Evolutionary conservation across 2,329 filamentous ascomycete species (phyloP), one percentile per base, ranked within the genome.

Genomic region (Aspergillus pseudotamarii): DNA sequence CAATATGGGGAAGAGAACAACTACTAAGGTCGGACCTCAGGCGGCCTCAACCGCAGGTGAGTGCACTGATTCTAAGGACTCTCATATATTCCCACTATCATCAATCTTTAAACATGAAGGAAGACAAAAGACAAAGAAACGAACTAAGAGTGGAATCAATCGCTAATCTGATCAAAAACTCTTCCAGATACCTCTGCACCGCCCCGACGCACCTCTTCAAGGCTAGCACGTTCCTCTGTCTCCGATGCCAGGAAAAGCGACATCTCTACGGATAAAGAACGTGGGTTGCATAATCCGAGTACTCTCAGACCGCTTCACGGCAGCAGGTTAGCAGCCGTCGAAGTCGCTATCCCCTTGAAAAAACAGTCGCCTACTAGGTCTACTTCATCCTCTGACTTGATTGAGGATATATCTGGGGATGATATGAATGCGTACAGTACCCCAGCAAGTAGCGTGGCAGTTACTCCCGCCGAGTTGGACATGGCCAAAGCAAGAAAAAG

Each of bases 401-500:
- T 74, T 34, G 76, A 77, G 6, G 76, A 77, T 38, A 73, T 73
- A 11, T 75, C 76, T 34, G 73, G 80, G 59, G 80, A 81, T 59
- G 78, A 79, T 6, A 84, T 79, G 12, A 79, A 80, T 43, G 84
- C 82, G 21, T 85, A 84, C 69, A 87, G 86, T 63, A 91, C 89
- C 4, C 88, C 88, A 5, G 85, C 81, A 43, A 91, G 89, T 23
- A 89, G 86, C 73, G 80, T 83, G 59, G 78, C 81, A 54, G 81
- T 79, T 21, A 89, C 87, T 11, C 87, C 86, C 4, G 81, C 79
- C 26, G 78, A 80, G 28, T 81, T 81, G 16, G 73, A 77, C 57
- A 70, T 70, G 32, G 73, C 67, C 23, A 63, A 61, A 14, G 53
- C 69, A 64, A 72, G 65, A 36, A 72, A 71, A 45, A 71, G 77